These are phyloP conservation scores for Flagelloscypha sp. DNA, from an alignment of 768 basidiomycete genomes.

Conservation along the genomic window DNA sequence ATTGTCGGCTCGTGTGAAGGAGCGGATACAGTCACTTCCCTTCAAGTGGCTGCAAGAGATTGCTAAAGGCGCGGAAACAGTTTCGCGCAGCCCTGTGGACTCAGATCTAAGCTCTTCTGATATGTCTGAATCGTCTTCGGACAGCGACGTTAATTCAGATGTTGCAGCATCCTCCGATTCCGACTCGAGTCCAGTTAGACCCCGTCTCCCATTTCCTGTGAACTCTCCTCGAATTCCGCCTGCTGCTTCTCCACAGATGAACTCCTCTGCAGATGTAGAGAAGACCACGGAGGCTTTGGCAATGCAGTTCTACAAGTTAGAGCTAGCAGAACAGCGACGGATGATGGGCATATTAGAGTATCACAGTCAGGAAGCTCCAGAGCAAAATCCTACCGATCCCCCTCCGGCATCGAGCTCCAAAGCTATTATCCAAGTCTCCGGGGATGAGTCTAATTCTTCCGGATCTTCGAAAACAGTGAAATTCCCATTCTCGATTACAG, in stretches of 20 bases:
- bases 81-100: neutral
- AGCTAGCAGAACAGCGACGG: slow-evolving; percentile 82
- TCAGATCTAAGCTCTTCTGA: neutral
- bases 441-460: too few species aligned
- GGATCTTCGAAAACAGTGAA: slow-evolving; percentile 1
- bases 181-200: slow-evolving; percentile 10
- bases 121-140: too few species aligned
- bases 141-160: too few species aligned
- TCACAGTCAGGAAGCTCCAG: slow-evolving; percentile 71
- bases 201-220: slow-evolving; percentile 17
- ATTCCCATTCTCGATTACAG: slow-evolving; percentile 91
- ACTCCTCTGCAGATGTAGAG: slow-evolving; percentile 39
- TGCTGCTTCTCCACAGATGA: slow-evolving; percentile 20
- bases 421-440: too few species aligned
- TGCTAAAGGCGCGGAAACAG: slow-evolving; percentile 40
- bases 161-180: slow-evolving; percentile 1
- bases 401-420: too few species aligned
- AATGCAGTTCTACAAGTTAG: slow-evolving; percentile 89
- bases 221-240: slow-evolving; percentile 21
- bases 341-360: slow-evolving; percentile 89
- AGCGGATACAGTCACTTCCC: slow-evolving; percentile 62
- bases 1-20: slow-evolving; percentile 32
- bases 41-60: slow-evolving; percentile 74
- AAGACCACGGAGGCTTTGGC: slow-evolving; percentile 76
- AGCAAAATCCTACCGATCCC: too few species aligned